Evolutionary conservation across 139 green algal genomes (phyloP), one percentile per base, ranked within the genome.

Genomic region (Volvox africanus): DNA sequence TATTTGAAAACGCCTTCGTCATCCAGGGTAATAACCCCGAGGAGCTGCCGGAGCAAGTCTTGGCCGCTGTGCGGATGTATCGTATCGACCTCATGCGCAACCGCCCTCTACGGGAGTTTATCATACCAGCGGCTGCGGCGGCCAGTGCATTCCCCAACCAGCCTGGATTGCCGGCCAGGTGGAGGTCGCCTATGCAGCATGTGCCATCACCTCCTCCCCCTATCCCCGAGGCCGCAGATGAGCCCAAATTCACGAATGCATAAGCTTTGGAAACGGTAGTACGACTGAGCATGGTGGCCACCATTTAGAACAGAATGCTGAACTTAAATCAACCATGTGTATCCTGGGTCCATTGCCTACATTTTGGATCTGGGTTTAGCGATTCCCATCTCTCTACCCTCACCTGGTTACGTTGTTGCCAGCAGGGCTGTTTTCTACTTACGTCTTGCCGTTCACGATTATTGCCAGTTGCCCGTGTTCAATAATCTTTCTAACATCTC

Each of bases 1-100:
- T 99, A 0, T 98, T 96, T 83, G 97, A 99, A 69, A 95, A 95
- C 76, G 97, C 93, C 17, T 97, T 98, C 73, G 95, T 98, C 0
- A 89, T 99, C 44, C 90, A 95, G 92, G 96, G 97, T 84, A 98
- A 98, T 91, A 33, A 24, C 0, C 44, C 89, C 1, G 96, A 99
- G 32, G 97, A 99, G 93, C 95, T 99, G 76, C 97, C 97, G 6
- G 97, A 99, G 94, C 83, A 96, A 35, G 61, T 99, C 26, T 82
- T 98, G 80, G 95, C 82, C 14, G 92, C 88, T 3, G 93, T 77
- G 0, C 88, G 96, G 12, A 91, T 97, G 30, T 95, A 96, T 87
- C 81, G 95, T 6, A 73, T 96, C 14, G 92, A 97, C 68, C 93
- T 90, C 20, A 14, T 17, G 75, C 86, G 69, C 21, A 55, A 21